These are phyloP conservation scores for Pestalotiopsis sp. DNA, from an alignment of 2,329 filamentous ascomycete species.

Conservation along the genomic window DNA sequence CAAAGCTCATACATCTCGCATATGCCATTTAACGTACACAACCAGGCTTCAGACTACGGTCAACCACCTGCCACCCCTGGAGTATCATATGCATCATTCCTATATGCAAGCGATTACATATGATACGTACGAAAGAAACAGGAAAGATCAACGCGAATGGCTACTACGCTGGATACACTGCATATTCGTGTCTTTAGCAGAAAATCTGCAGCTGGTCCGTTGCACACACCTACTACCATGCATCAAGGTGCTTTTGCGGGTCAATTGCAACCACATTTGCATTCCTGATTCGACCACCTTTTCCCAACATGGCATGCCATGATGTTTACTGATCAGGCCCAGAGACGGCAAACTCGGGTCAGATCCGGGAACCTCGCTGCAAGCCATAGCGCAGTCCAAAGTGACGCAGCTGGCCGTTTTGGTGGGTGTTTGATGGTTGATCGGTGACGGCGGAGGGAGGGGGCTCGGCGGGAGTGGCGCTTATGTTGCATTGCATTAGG, in stretches of 20 bases:
- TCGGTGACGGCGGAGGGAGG: neutral
- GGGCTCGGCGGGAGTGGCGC: neutral
- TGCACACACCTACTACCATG: no score
- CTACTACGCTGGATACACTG: no score
- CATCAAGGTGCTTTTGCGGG: no score
- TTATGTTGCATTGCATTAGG: neutral
- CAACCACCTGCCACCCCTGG: no score
- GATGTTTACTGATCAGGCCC: neutral
- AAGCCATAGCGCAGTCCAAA: neutral
- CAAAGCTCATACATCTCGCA: neutral
- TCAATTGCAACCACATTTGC: no score
- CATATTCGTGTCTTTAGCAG: no score
- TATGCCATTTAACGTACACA: neutral
- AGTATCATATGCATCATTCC: no score
- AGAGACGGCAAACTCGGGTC: neutral
- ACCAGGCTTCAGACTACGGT: neutral
- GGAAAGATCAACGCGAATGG: slow-evolving; percentile 6
- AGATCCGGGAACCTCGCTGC: neutral
- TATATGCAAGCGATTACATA: no score
- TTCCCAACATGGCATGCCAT: neutral
- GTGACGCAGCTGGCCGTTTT: no score
- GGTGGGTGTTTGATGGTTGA: no score
- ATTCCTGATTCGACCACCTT: neutral
- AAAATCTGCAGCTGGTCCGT: no score
- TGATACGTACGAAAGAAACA: slow-evolving; percentile 8